These are phyloP conservation scores for Taphrina communis DNA, from an alignment of 1,139 yeast genomes.

Conservation along the genomic window DNA sequence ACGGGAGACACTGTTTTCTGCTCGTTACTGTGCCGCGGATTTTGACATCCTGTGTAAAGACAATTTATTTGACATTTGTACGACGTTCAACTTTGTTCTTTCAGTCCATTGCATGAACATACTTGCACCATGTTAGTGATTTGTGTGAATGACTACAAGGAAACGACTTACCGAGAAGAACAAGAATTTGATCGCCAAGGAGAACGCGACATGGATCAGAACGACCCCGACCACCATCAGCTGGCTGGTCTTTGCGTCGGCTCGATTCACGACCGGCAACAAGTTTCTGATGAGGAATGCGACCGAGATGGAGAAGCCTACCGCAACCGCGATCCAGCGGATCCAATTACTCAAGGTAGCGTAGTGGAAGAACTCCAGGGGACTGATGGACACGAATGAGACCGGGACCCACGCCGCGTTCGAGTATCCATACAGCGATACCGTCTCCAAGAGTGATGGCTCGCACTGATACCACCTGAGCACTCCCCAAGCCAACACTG, in stretches of 20 bases:
- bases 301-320: slow-evolving; percentile 53
- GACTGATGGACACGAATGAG: slow-evolving; percentile 59
- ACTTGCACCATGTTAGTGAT: slow-evolving; percentile 6
- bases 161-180: slow-evolving; percentile 48
- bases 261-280: slow-evolving; percentile 50
- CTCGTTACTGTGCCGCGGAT: too few species aligned
- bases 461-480: slow-evolving; percentile 55
- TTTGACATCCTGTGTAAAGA: too few species aligned
- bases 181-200: slow-evolving; percentile 53
- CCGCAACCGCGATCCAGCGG: slow-evolving; percentile 52
- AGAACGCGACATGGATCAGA: slow-evolving; percentile 52
- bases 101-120: slow-evolving; percentile 26
- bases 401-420: slow-evolving; percentile 81
- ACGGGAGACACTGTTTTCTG: too few species aligned
- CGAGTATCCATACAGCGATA: slow-evolving; percentile 77
- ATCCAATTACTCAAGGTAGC: slow-evolving; percentile 52
- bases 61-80: too few species aligned
- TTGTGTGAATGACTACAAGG: not conserved
- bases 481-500: slow-evolving; percentile 60
- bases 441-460: slow-evolving; percentile 54
- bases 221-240: slow-evolving; percentile 51
- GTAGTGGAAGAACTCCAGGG: slow-evolving; percentile 52
- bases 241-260: slow-evolving; percentile 50
- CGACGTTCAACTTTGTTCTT: not conserved
- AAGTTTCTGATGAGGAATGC: slow-evolving; percentile 53